phyloP scores from a whole-genome alignment of 1,284 basidiomycete genomes.

The Thelephora terrestris region DNA sequence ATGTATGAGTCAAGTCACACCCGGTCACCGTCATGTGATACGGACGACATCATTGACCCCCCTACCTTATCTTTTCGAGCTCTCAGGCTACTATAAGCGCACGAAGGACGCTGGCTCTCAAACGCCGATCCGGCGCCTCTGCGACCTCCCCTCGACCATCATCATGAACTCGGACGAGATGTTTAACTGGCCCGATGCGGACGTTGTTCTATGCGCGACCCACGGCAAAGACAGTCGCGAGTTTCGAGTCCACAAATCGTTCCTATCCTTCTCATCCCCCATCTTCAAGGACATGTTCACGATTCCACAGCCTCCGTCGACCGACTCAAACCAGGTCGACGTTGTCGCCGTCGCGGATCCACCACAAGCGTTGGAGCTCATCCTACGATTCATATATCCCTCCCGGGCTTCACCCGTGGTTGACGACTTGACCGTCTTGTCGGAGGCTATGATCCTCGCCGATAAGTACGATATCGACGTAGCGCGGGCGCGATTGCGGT shows the following conservation, averaged over 20 bases:
- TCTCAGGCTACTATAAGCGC: too few relatives aligned
- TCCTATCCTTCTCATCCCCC: constrained; percentile 8
- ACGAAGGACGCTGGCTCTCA: too few relatives aligned
- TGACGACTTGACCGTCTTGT: constrained; percentile 1
- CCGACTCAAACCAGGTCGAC: not conserved
- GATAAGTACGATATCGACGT: constrained; percentile 14
- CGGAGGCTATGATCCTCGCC: constrained; percentile 10
- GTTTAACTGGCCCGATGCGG: not conserved
- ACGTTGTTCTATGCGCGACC: not conserved
- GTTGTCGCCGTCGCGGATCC: constrained; percentile 28
- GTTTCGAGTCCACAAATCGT: constrained; percentile 7
- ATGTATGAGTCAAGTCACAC: too few relatives aligned
- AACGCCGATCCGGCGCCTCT: too few relatives aligned
- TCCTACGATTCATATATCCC: constrained; percentile 36
- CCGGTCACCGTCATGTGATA: too few relatives aligned
- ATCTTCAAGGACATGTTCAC: constrained; percentile 10
- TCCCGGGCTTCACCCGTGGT: constrained; percentile 19
- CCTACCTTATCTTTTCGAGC: too few relatives aligned
- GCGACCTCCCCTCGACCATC: too few relatives aligned
- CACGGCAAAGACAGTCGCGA: not conserved
- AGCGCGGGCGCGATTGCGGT: not conserved
- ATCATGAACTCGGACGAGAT: not conserved
- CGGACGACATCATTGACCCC: too few relatives aligned
- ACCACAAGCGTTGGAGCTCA: constrained; percentile 36
- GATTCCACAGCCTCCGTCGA: constrained; percentile 3